Base-by-base conservation (phyloP, 1,284 basidiomycete species). In the Acaromyces ingoldii region DNA sequence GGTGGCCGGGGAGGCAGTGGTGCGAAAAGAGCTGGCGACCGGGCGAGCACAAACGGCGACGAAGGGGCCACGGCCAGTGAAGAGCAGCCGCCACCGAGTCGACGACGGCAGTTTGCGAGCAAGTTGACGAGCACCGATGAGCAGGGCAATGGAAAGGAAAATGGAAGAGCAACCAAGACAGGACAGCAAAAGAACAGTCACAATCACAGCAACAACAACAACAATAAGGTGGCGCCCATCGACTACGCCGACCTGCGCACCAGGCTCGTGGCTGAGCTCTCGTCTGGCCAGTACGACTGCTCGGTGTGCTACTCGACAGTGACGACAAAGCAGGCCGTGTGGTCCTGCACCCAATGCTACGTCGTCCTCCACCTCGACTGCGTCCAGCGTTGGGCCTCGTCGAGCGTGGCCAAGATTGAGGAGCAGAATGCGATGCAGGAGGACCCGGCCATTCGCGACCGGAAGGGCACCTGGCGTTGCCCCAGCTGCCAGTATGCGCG, bases 371-470 rank as follows among this genome's bases (percentile, higher is more conserved):
- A 75, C 39, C 55, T 75, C 13, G 49, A 49, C 13, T 75, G 72
- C 50, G 63, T 66, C 2, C 60, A 67, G 57, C 68, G 66, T 40
- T 75, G 72, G 72, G 70, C 72, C 9, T 59, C 63, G 25, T 54
- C 60, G 49, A 74, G 70, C 47, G 70, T 75, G 33, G 52, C 65
- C 42, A 65, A 72, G 40, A 62, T 64, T 17, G 58, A 72, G 44
- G 72, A 72, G 49, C 62, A 68, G 52, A 72, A 72, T 34, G 65
- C 67, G 4, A 63, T 70, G 64, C 72, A 75, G 49, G 70, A 75
- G 41, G 71, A 75, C 50, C 57, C 58, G 19, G 60, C 55, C 28
- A 63, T 75, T 2, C 64, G 69, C 34, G 52, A 59, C 26, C 55
- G 64, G 6, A 57, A 54, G 7, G 72, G 69, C 2, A 65, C 62